These are phyloP conservation scores for Diaporthe sp. DNA, from an alignment of 2,329 filamentous ascomycete species.

Conservation along the genomic window DNA sequence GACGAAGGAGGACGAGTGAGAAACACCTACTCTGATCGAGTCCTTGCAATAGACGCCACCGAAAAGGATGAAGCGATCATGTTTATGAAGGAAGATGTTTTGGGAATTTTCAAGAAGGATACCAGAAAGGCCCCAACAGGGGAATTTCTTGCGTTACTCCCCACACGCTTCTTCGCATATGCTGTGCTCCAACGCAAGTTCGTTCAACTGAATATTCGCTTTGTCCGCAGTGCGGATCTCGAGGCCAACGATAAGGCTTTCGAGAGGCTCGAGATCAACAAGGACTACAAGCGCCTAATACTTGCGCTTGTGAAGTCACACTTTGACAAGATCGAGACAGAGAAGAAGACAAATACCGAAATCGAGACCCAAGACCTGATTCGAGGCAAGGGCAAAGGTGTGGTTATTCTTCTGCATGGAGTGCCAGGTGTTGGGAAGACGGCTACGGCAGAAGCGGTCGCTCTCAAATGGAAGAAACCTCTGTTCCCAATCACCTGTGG, in stretches of 20 bases:
- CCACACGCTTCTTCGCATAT: slow-evolving; percentile 5
- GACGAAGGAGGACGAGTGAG: background rate
- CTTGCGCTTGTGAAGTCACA: slow-evolving; percentile 11
- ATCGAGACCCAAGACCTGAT: slow-evolving; percentile 32
- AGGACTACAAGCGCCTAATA: slow-evolving; percentile 2
- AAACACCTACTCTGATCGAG: accelerated
- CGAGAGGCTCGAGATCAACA: background rate
- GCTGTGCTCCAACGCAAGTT: slow-evolving; percentile 3
- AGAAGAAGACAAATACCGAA: background rate
- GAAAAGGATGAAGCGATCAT: accelerated
- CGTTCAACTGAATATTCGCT: background rate
- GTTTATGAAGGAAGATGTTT: background rate
- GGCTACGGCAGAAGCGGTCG: slow-evolving; percentile 55
- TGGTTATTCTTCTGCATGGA: slow-evolving; percentile 53
- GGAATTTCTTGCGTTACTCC: background rate
- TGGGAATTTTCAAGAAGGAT: background rate
- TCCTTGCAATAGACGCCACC: accelerated
- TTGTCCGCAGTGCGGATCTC: background rate
- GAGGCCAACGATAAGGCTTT: background rate
- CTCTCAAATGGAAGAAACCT: slow-evolving; percentile 49
- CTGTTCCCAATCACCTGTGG: slow-evolving; percentile 50
- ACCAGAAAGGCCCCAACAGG: background rate
- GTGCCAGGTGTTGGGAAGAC: slow-evolving; percentile 57
- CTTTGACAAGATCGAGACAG: slow-evolving; percentile 9
- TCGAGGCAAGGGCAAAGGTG: slow-evolving; percentile 51